A percentile compares a stretch with the other conserved stretches of the same genome.
Evolutionary conservation across 352 stramenopile species (phyloP).

Genomic region (Phytophthora aleatoria): DNA sequence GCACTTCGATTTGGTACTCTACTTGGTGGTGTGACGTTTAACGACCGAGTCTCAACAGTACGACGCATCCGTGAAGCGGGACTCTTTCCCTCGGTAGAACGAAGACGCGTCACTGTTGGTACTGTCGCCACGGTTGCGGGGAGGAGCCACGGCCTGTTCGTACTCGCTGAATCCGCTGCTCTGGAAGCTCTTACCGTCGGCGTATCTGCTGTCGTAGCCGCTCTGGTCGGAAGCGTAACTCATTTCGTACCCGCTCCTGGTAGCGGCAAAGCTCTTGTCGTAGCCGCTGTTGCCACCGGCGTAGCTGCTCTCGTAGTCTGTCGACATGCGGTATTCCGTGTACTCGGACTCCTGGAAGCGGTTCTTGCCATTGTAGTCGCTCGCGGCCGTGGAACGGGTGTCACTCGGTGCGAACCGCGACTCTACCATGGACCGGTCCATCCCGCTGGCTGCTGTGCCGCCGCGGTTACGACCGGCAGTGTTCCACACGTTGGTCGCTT

Average conservation of each 20-base stretch:
- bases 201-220: slow-evolving; percentile 30
- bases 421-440: slow-evolving; percentile 21
- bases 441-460: slow-evolving; percentile 7
- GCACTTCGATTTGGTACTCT: slow-evolving; percentile 13
- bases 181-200: slow-evolving; percentile 32
- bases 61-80: slow-evolving; percentile 36
- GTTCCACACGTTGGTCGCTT: slow-evolving; percentile 37
- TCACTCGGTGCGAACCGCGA: slow-evolving; percentile 21
- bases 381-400: slow-evolving; percentile 34
- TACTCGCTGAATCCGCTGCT: slow-evolving; percentile 51
- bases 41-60: slow-evolving; percentile 29
- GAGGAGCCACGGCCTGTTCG: slow-evolving; percentile 11
- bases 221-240: slow-evolving; percentile 30
- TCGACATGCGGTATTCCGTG: slow-evolving; percentile 37
- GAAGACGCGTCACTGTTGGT: slow-evolving; percentile 35
- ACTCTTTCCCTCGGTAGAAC: slow-evolving; percentile 33
- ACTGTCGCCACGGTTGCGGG: slow-evolving; percentile 18
- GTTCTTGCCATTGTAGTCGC: slow-evolving; percentile 20
- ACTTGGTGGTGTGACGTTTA: neutral
- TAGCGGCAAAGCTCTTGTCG: slow-evolving; percentile 32
- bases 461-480: slow-evolving; percentile 21
- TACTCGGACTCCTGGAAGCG: slow-evolving; percentile 34
- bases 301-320: slow-evolving; percentile 1
- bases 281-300: slow-evolving; percentile 18
- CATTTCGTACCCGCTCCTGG: slow-evolving; percentile 23